Evolutionary conservation across 495 filamentous ascomycete species (phyloP).

Genomic region (Lasiosphaeria hispida): DNA sequence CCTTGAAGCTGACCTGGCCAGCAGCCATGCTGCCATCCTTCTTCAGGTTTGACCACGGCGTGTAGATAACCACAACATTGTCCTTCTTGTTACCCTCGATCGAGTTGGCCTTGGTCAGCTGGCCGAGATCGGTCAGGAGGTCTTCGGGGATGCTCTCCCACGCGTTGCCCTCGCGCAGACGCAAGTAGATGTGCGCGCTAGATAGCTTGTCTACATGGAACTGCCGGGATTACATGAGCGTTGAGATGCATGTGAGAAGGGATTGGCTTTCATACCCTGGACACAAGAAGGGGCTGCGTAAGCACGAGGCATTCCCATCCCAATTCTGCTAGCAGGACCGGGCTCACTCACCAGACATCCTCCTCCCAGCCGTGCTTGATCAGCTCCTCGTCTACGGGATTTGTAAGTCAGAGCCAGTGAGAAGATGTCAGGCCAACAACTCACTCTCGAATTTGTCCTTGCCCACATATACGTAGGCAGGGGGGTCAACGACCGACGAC

Average conservation of each 20-base stretch:
- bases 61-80: constrained; percentile 94
- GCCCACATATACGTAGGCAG: constrained; percentile 90
- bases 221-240: constrained; percentile 38
- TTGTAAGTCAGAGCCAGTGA: constrained; percentile 20
- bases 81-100: constrained; percentile 99
- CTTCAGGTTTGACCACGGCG: constrained; percentile 93
- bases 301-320: not conserved
- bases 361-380: constrained; percentile 91
- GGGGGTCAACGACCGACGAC: constrained; percentile 65
- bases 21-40: constrained; percentile 96
- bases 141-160: constrained; percentile 81
- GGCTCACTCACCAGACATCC: constrained; percentile 77
- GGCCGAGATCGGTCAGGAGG: constrained; percentile 81
- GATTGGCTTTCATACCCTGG: constrained; percentile 6
- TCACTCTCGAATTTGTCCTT: constrained; percentile 99
- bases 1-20: constrained; percentile 93
- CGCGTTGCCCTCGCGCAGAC: constrained; percentile 72
- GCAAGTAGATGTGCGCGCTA: constrained; percentile 92
- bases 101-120: constrained; percentile 97
- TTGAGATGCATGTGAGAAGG: not conserved
- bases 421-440: constrained; percentile 22
- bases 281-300: not conserved
- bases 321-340: not conserved
- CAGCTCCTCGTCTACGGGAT: constrained; percentile 78
- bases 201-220: constrained; percentile 98